Conservation (phyloP, 2,329 filamentous ascomycete species). For the Orbilia ellipsospora region DNA sequence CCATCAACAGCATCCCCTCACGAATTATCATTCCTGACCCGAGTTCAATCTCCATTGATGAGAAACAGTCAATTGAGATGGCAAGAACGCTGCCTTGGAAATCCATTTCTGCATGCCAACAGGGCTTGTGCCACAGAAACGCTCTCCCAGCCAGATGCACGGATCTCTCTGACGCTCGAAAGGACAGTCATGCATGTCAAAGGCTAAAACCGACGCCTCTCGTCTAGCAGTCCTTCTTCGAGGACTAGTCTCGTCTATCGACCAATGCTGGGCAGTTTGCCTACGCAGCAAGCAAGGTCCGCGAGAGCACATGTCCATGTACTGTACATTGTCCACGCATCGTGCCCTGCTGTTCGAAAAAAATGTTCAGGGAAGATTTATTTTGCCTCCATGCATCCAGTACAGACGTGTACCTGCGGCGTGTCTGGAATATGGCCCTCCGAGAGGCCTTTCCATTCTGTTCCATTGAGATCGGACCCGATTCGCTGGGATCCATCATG, state of each 20-base stretch:
- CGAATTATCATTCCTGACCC: neutral
- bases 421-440: constrained; percentile 1
- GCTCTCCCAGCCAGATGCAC: constrained; percentile 34
- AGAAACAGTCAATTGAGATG: neutral
- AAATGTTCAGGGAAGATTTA: neutral
- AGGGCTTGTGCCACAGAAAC: constrained; percentile 9
- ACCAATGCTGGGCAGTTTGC: constrained; percentile 37
- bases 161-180: constrained; percentile 38
- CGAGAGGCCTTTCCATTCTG: neutral
- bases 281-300: constrained; percentile 11
- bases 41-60: too few species aligned
- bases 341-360: neutral
- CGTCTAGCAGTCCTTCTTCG: constrained; percentile 54
- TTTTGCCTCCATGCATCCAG: constrained; percentile 4
- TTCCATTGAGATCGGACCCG: constrained; percentile 31
- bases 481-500: constrained; percentile 40
- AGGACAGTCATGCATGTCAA: constrained; percentile 37
- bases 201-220: constrained; percentile 52
- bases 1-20: constrained; percentile 11
- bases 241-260: constrained; percentile 53
- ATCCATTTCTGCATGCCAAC: neutral
- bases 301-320: constrained; percentile 12
- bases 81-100: neutral
- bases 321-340: neutral
- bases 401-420: neutral